Evolutionary conservation across 2,329 filamentous ascomycete genomes (phyloP).

Genomic region (Hysterium pulicare): DNA sequence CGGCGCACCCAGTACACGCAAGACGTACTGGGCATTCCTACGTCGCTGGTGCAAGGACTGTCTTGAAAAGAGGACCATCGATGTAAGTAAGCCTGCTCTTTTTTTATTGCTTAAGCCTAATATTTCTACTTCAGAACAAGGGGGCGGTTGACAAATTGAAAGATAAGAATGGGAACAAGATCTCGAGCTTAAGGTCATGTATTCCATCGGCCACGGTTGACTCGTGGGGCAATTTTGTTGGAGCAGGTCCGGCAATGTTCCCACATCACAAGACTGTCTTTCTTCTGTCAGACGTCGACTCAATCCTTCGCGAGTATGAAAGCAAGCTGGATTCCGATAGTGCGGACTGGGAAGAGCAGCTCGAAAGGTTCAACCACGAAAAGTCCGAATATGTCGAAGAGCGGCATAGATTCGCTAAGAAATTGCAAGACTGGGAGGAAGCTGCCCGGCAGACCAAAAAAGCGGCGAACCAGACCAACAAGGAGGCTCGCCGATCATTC

Average conservation of each 20-base stretch:
- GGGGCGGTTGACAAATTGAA: not conserved
- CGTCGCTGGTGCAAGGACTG: conserved; percentile 42
- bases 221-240: conserved; percentile 39
- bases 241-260: conserved; percentile 31
- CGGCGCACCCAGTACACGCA: conserved; percentile 32
- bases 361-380: conserved; percentile 12
- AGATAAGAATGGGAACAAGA: conserved; percentile 19
- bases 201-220: conserved; percentile 34
- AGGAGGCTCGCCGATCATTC: conserved; percentile 31
- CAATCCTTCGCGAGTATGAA: conserved; percentile 23
- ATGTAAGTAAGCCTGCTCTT: conserved; percentile 11
- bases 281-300: conserved; percentile 25
- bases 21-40: conserved; percentile 43
- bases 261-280: conserved; percentile 33
- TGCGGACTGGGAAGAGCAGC: conserved; percentile 12
- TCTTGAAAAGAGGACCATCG: conserved; percentile 28
- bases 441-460: conserved; percentile 25
- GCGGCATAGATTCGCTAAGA: conserved; percentile 29
- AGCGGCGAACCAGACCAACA: conserved; percentile 29
- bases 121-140: conserved; percentile 4
- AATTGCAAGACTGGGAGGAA: conserved; percentile 39
- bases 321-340: conserved; percentile 14
- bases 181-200: conserved; percentile 25
- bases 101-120: not conserved
- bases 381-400: conserved; percentile 27